Evolutionary conservation across 768 basidiomycete genomes (phyloP), one percentile per base, ranked within the genome.

Genomic region (Clathrus columnatus): DNA sequence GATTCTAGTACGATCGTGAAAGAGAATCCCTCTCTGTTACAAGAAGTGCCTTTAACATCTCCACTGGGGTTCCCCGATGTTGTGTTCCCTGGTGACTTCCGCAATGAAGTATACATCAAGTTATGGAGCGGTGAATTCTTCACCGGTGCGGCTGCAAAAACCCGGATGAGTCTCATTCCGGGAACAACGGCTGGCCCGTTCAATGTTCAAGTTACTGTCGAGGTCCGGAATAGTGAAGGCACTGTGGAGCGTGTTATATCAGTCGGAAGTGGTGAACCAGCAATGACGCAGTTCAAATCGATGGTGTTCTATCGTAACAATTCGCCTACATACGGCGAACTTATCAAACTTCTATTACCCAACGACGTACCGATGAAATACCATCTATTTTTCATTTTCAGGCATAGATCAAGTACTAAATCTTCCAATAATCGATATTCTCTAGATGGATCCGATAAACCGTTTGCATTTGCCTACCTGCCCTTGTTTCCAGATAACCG

Each of bases 61-160:
- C 87, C 91, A 2, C 82, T 98, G 29, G 92, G 92, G 27, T 98
- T 98, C 66, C 89, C 95, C 0, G 95, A 98, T 61, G 93, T 96
- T 6, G 93, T 95, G 7, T 93, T 93, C 65, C 94, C 94, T 2
- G 90, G 88, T 6, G 87, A 90, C 59, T 71, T 82, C n/a, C 83
- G 95, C 16, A 97, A 98, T 63, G 95, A 98, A 60, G 76, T 97
- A 11, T 98, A 97, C 68, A 80, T 97, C 72, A 96, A 96, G 68
- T 78, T 98, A 0, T 97, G 93, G 93, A 86, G 84, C 54, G 95
- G 91, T 36, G 87, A 92, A 59, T 98, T 98, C 65, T 70, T 76
- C 2, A 70, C 80, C 0, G 73, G 79, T 2, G 77, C 79, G 57
- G 69, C 67, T 42, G 46, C 57, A 23, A 55, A 48, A 26, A 32